Percentiles rank a stretch among this genome's conserved stretches.
Evolutionary conservation across 768 basidiomycete genomes (phyloP).

Genomic region (Tylopilus cervinicoccineus): DNA sequence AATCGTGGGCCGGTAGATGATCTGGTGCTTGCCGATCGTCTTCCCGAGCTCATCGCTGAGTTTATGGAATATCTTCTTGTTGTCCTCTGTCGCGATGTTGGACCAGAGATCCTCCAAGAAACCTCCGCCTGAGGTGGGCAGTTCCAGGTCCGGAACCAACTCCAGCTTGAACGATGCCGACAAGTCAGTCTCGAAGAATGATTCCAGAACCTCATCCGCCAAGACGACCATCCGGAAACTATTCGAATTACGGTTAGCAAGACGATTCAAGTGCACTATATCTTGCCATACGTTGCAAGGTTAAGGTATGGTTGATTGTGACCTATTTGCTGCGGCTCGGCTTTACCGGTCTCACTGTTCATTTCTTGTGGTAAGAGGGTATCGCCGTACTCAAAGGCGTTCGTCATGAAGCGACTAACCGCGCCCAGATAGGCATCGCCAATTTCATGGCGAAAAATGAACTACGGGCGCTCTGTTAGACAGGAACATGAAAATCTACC

Average conservation of each 20-base stretch:
- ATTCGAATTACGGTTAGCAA: constrained; percentile 9
- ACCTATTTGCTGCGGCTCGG: constrained; percentile 47
- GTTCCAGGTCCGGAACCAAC: constrained; percentile 62
- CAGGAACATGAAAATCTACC: background rate
- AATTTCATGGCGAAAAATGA: constrained; percentile 95
- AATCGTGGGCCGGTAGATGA: constrained; percentile 77
- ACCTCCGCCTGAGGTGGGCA: constrained; percentile 54
- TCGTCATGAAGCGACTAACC: constrained; percentile 95
- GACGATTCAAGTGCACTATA: background rate
- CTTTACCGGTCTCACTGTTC: constrained; percentile 33
- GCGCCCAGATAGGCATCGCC: constrained; percentile 97
- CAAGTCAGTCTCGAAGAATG: constrained; percentile 93
- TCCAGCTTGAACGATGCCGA: constrained; percentile 84
- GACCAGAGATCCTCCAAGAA: constrained; percentile 85
- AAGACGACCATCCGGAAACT: constrained; percentile 99
- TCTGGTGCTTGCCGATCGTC: constrained; percentile 90
- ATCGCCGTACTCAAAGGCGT: constrained; percentile 97
- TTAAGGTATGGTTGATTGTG: constrained; percentile 91
- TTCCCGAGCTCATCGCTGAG: constrained; percentile 93
- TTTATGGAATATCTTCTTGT: constrained; percentile 91
- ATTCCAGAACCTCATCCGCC: constrained; percentile 93
- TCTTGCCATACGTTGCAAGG: constrained; percentile 64
- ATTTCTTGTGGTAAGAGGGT: constrained; percentile 61
- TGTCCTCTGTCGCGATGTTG: constrained; percentile 84
- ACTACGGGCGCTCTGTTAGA: constrained; percentile 45